Base-by-base conservation (phyloP, 2,329 filamentous ascomycete species). In the Beauveria varroae region DNA sequence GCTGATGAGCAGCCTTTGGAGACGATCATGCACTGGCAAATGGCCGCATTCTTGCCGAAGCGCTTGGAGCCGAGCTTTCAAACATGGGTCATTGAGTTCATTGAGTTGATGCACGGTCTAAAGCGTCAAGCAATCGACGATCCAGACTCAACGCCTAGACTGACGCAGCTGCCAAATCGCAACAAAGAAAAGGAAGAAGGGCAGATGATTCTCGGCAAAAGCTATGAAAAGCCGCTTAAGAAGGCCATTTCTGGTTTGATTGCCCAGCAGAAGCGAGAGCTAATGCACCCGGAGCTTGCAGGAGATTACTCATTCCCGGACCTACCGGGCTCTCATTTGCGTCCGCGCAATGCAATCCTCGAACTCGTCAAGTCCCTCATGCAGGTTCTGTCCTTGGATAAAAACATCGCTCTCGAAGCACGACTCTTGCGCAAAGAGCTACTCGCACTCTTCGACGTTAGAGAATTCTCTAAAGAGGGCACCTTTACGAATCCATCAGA, bases 21-120 rank as follows among this genome's bases (percentile, higher is more conserved):
- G 68, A 95, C 90, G 12, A 86, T 99, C 68, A 98, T 99, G 93
- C 90, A 96, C 74, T 99, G 96, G 96, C 95, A 99, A 73, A 88
- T 99, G 71, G 89, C 87, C 51, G 93, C 91, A 1, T 97, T 97
- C 72, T 76, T 99, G 1, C 95, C 96, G 0, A 72, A 78, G 0
- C 86, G 88, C 5, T 80, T 99, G 54, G 93, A 98, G 69, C 83
- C 88, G 0, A 84, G 87, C 10, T 99, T 99, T 78, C 85, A 93
- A 64, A 88, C 96, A 67, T 97, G 93, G 91, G 86, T 97, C 3
- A 86, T 96, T 16, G 91, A 96, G 71, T 99, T 97, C 73, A 90
- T 99, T 66, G 87, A 96, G 66, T 81, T 97, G 60, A 97, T 99
- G 93, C 93, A 97, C 69, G 77, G 80, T 14, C 81, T 93, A 64